phyloP scores from a whole-genome alignment of 371 early-diverging fungal genomes.

The Paraphysoderma sedebokerense region DNA sequence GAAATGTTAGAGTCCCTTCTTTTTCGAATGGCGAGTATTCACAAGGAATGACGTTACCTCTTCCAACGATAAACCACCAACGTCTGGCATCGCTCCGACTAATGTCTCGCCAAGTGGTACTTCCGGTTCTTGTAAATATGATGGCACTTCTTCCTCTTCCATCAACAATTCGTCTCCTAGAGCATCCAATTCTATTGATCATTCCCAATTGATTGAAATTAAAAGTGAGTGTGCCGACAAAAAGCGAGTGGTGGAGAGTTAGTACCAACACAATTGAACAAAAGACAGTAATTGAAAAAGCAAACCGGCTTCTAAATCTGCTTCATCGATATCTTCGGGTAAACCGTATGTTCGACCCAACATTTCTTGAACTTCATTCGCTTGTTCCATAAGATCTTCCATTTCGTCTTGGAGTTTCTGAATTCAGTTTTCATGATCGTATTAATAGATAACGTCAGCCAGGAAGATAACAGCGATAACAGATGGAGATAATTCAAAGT shows the following conservation, averaged over 20 bases:
- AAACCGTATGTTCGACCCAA: conserved; percentile 75
- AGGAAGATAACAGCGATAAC: too few relatives aligned
- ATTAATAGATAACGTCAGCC: too few relatives aligned
- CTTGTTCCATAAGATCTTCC: conserved; percentile 86
- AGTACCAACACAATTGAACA: not conserved
- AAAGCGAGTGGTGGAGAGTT: not conserved
- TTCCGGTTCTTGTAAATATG: conserved; percentile 22
- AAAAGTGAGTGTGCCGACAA: not conserved
- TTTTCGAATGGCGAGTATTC: too few relatives aligned
- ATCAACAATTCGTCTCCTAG: conserved; percentile 71
- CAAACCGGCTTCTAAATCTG: conserved; percentile 83
- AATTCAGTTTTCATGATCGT: not conserved
- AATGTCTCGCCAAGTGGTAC: too few relatives aligned
- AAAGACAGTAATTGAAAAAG: not conserved
- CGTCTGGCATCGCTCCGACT: too few relatives aligned
- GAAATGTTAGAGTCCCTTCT: too few relatives aligned
- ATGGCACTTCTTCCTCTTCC: conserved; percentile 58
- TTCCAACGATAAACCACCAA: too few relatives aligned
- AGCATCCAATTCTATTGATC: conserved; percentile 71
- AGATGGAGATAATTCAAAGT: too few relatives aligned
- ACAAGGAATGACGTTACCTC: too few relatives aligned
- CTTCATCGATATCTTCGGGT: conserved; percentile 89
- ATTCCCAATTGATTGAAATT: not conserved
- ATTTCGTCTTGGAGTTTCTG: conserved; percentile 90
- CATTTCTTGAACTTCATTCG: conserved; percentile 89